phyloP scores from a whole-genome alignment of 805 yeast species.

The Candida jianshihensis region DNA sequence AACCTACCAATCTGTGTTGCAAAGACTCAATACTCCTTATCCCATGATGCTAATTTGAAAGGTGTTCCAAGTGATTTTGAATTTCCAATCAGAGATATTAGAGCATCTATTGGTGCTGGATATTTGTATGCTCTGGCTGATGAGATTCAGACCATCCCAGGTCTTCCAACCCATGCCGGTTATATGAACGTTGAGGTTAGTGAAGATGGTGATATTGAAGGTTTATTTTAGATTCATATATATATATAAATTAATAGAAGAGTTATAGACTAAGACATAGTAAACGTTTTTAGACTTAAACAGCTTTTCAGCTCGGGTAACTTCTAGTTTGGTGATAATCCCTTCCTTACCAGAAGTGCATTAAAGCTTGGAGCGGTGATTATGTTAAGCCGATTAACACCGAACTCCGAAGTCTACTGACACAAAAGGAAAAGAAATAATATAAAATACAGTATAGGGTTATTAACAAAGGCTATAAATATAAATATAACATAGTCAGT shows the following conservation, averaged over 20 bases:
- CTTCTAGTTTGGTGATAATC: too few relatives aligned
- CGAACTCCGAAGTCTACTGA: too few relatives aligned
- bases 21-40: constrained; percentile 77
- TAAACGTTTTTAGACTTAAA: too few relatives aligned
- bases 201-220: constrained; percentile 76
- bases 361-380: too few relatives aligned
- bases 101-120: constrained; percentile 78
- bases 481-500: too few relatives aligned
- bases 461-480: too few relatives aligned
- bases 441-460: too few relatives aligned
- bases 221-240: constrained; percentile 47
- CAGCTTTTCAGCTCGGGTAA: too few relatives aligned
- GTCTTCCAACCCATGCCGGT: constrained; percentile 79
- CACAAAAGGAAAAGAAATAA: too few relatives aligned
- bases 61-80: constrained; percentile 79
- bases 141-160: constrained; percentile 82
- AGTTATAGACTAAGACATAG: too few relatives aligned
- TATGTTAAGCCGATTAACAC: too few relatives aligned
- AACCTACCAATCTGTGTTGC: constrained; percentile 80
- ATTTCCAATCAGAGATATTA: constrained; percentile 75
- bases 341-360: too few relatives aligned
- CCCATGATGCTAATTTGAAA: constrained; percentile 76
- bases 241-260: neutral
- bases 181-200: constrained; percentile 82
- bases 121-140: constrained; percentile 81